Base-by-base conservation (phyloP, 2,329 filamentous ascomycete species). In the Fusarium begoniae region DNA sequence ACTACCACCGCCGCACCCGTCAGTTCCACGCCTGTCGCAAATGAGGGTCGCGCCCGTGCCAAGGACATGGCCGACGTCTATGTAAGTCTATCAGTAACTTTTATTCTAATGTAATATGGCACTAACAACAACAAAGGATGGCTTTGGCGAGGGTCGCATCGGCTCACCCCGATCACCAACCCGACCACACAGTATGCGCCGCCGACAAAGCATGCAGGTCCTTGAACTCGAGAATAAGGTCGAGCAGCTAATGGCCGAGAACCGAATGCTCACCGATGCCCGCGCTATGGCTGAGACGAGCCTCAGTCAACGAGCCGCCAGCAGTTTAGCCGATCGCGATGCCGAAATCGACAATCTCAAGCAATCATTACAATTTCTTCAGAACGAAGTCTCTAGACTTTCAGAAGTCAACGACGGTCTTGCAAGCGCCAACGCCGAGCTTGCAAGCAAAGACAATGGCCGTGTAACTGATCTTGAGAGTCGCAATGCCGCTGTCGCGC, bases 141-240 rank as follows among this genome's bases (percentile, higher is more conserved):
- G 94, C 85, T 95, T 91, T 87, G 96, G 96, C 85, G 94, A 97
- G 85, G 94, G 93, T 84, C 94, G 90, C 80, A 89, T 93, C 81
- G 92, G 92, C 81, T 97, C 95, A 81, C 95, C 96, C 80, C 91
- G 93, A 79, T 98, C 96, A 79, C 96, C 96, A 63, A 97, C 94
- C 77, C 92, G 96, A 83, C 95, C 96, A 78, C 94, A 95, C 80
- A 98, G 95, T 87, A 93, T 99, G 90, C 95, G 96, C 78, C 95
- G 96, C 81, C 94, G 96, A 81, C 96, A 98, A 84, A 98, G 96
- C 88, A 96, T 98, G 92, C 96, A 98, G 85, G 91, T 96, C 62
- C 91, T 98, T 70, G 96, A 99, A 79, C 91, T 99, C 80, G 95
- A 98, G 86, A 88, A 90, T 69, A 91, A 90, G 79, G 89, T 99